These are phyloP conservation scores for Leptodermis oblonga DNA, from an alignment of 257 asterid species.

Conservation along the genomic window DNA sequence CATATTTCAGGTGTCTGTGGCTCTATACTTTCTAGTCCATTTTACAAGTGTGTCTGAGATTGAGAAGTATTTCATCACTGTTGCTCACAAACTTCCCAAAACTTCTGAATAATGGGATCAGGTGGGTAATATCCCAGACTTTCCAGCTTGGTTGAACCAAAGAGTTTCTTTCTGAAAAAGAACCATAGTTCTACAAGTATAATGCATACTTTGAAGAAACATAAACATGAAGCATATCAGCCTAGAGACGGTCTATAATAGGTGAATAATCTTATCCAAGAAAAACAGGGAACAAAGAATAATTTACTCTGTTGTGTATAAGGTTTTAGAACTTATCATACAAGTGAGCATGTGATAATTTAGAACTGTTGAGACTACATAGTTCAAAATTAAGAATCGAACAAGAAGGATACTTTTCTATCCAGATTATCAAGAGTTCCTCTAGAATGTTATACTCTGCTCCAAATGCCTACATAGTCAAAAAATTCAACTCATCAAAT, in stretches of 20 bases:
- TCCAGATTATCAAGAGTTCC: slow-evolving; percentile 72
- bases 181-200: slow-evolving; percentile 80
- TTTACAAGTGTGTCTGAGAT: no score
- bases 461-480: slow-evolving; percentile 75
- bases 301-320: not conserved
- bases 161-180: slow-evolving; percentile 66
- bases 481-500: not conserved
- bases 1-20: no score
- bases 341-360: not conserved
- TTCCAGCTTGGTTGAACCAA: slow-evolving; percentile 63
- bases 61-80: no score
- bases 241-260: slow-evolving; percentile 15
- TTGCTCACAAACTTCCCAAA: slow-evolving; percentile 82
- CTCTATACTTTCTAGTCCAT: no score
- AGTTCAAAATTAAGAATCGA: not conserved
- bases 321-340: not conserved
- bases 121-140: slow-evolving; percentile 65
- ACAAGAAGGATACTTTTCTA: slow-evolving; percentile 59
- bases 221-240: slow-evolving; percentile 12
- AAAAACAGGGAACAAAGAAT: slow-evolving; percentile 12
- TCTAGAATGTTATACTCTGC: slow-evolving; percentile 65
- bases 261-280: not conserved
- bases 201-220: slow-evolving; percentile 57
- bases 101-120: slow-evolving; percentile 49
- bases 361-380: not conserved